phyloP scores from a whole-genome alignment of 768 basidiomycete genomes.

The Auricularia cornea region DNA sequence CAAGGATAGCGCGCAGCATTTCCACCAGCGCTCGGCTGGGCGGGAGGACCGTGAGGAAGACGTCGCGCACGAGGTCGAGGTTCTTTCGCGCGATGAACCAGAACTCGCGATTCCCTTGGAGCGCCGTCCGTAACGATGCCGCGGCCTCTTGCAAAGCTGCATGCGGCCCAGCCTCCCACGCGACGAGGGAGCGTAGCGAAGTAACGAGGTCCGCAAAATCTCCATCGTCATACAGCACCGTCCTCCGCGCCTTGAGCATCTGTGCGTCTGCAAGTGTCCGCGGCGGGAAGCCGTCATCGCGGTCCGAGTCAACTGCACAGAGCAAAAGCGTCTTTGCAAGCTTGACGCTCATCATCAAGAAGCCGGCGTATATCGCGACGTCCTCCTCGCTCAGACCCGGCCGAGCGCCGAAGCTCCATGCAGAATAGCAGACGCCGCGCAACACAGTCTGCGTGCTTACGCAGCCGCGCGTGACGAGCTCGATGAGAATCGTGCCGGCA shows the following conservation, averaged over 20 bases:
- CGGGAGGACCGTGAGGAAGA: slow-evolving; percentile 4
- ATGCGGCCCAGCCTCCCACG: neutral
- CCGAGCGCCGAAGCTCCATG: slow-evolving; percentile 42
- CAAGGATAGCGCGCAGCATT: slow-evolving; percentile 49
- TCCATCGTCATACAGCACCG: neutral
- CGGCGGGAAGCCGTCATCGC: neutral
- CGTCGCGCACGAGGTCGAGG: slow-evolving; percentile 4
- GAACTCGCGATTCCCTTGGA: neutral
- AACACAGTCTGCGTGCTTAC: slow-evolving; percentile 66
- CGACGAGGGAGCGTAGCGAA: neutral
- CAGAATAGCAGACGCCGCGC: slow-evolving; percentile 67
- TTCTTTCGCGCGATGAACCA: neutral
- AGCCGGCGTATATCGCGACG: neutral
- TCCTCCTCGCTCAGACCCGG: neutral
- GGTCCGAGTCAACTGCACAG: neutral
- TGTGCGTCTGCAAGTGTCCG: neutral
- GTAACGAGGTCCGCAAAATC: neutral
- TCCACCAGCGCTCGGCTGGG: slow-evolving; percentile 36
- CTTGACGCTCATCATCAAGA: neutral
- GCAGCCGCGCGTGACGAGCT: slow-evolving; percentile 57
- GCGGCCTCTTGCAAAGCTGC: neutral
- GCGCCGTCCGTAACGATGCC: neutral
- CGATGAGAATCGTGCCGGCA: slow-evolving; percentile 51
- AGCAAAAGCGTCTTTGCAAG: neutral
- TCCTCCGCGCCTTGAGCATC: neutral